Evolutionary conservation across 2,329 filamentous ascomycete species (phyloP).

Genomic region (Exophiala mesophila): DNA sequence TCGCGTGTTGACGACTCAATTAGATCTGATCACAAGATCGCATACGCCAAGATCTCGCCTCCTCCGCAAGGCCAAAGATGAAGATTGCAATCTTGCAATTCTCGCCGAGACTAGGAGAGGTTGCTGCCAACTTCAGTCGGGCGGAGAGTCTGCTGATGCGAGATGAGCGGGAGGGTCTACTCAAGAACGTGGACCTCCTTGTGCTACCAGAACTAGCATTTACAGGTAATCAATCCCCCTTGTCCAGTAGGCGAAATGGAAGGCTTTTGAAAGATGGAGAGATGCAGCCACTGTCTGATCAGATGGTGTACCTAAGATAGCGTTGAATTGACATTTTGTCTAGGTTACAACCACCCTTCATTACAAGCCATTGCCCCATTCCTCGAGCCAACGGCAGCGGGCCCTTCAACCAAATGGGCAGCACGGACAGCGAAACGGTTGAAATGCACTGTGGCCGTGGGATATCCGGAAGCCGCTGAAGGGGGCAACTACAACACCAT

Average conservation of each 20-base stretch:
- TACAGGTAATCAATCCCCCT: conserved; percentile 41
- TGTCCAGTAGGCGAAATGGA: not conserved
- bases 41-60: too few species aligned
- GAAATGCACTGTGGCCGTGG: conserved; percentile 57
- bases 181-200: conserved; percentile 49
- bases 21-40: too few species aligned
- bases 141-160: conserved; percentile 40
- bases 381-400: conserved; percentile 54
- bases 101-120: conserved; percentile 39
- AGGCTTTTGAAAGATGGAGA: not conserved
- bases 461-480: conserved; percentile 53
- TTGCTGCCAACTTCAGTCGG: conserved; percentile 41
- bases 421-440: conserved; percentile 49
- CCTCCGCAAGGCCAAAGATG: conserved; percentile 30
- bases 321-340: conserved; percentile 6
- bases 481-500: conserved; percentile 24
- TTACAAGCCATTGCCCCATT: conserved; percentile 53
- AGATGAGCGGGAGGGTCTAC: conserved; percentile 27
- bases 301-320: not conserved
- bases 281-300: not conserved
- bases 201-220: conserved; percentile 61
- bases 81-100: conserved; percentile 46
- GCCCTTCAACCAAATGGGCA: conserved; percentile 56
- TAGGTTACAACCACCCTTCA: conserved; percentile 61
- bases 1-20: too few species aligned